phyloP scores from a whole-genome alignment of 768 basidiomycete species.

The Psilocybe tampanensis region DNA sequence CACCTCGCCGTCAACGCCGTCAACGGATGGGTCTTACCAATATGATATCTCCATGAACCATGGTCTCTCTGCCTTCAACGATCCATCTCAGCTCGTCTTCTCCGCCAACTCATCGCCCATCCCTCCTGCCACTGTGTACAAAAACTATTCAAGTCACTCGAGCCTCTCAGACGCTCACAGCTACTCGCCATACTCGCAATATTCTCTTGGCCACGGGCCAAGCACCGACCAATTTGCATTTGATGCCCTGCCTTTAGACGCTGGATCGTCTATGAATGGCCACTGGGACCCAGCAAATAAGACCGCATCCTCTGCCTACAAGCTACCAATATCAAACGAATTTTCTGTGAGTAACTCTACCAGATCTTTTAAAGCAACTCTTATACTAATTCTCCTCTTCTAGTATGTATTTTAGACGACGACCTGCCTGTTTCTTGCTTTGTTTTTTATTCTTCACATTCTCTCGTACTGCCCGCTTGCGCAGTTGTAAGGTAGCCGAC shows the following conservation, averaged over 20 bases:
- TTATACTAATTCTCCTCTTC: constrained; percentile 5
- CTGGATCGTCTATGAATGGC: constrained; percentile 29
- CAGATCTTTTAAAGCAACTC: neutral
- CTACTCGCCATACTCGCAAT: constrained; percentile 31
- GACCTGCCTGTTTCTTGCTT: neutral
- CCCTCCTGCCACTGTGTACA: constrained; percentile 19
- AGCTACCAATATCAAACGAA: constrained; percentile 30
- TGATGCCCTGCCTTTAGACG: constrained; percentile 27
- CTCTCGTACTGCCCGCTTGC: constrained; percentile 7
- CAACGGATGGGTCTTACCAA: constrained; percentile 31
- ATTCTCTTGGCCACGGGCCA: constrained; percentile 26
- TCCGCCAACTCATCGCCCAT: constrained; percentile 16
- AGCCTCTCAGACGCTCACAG: constrained; percentile 20
- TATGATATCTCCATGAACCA: constrained; percentile 37
- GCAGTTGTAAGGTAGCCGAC: constrained; percentile 12
- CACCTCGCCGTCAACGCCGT: constrained; percentile 29
- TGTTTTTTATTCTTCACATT: neutral
- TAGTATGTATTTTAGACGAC: constrained; percentile 29
- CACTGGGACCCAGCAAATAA: constrained; percentile 35
- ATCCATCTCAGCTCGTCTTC: constrained; percentile 31
- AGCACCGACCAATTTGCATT: constrained; percentile 35
- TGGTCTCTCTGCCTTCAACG: constrained; percentile 30
- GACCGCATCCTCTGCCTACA: constrained; percentile 30
- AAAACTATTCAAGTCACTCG: constrained; percentile 16
- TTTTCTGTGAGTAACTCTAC: constrained; percentile 27